Evolutionary conservation across 1,284 basidiomycete species (phyloP).

Genomic region (Albatrellus sp.): DNA sequence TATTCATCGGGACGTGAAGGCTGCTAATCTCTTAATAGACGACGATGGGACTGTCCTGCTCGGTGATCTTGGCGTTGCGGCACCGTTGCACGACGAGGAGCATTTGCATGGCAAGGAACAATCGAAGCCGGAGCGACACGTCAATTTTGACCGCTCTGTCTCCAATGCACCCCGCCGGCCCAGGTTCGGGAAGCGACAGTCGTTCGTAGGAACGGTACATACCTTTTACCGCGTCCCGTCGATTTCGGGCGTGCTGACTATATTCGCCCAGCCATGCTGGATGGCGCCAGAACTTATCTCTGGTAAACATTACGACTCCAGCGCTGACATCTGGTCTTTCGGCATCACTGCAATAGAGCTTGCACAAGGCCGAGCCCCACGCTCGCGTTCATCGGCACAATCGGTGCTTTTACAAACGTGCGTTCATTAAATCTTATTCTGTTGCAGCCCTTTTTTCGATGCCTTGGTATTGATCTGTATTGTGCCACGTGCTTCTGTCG

Average conservation of each 20-base stretch:
- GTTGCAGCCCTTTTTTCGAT: constrained; percentile 7
- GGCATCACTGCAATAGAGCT: constrained; percentile 84
- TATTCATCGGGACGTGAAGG: constrained; percentile 84
- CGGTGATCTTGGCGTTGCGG: constrained; percentile 82
- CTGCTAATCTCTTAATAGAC: constrained; percentile 80
- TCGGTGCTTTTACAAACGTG: constrained; percentile 68
- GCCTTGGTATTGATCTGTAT: not conserved
- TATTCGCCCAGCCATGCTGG: constrained; percentile 63
- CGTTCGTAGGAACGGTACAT: constrained; percentile 79
- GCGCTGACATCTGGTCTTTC: constrained; percentile 87
- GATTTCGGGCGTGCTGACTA: not conserved
- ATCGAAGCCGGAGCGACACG: constrained; percentile 14
- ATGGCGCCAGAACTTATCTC: constrained; percentile 89
- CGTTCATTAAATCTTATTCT: constrained; percentile 12
- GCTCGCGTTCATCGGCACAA: constrained; percentile 65
- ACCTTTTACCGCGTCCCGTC: constrained; percentile 1
- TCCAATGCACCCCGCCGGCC: constrained; percentile 18
- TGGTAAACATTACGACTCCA: constrained; percentile 72
- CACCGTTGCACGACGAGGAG: constrained; percentile 60
- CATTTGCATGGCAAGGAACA: constrained; percentile 8
- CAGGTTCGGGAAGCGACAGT: constrained; percentile 59
- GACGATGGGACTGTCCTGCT: constrained; percentile 82
- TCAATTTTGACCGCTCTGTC: constrained; percentile 14
- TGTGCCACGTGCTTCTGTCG: not conserved
- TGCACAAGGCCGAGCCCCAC: constrained; percentile 71